Conservation (phyloP, 805 yeast species). For the Candida tallmaniae region DNA sequence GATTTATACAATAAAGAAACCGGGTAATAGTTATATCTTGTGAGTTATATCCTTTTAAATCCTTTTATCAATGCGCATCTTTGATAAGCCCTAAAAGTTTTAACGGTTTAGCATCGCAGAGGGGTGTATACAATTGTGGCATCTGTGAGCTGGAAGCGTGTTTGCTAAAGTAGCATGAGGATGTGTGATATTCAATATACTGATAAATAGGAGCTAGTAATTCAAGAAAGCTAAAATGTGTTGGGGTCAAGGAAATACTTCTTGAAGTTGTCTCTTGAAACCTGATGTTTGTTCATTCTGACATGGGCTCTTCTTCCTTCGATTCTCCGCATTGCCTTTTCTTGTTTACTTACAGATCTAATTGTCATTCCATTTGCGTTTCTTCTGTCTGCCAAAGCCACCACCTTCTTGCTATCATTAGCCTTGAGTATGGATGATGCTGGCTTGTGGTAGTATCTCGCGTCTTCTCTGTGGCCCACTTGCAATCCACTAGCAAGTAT, state of each 20-base stretch:
- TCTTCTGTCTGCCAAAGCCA: conserved; percentile 68
- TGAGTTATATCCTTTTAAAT: too few species aligned
- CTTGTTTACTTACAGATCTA: conserved; percentile 27
- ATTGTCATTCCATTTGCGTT: conserved; percentile 34
- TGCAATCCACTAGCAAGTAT: conserved; percentile 69
- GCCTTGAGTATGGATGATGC: conserved; percentile 13
- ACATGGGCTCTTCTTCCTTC: conserved; percentile 20
- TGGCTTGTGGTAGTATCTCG: conserved; percentile 68
- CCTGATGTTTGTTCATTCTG: conserved; percentile 22
- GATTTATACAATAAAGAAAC: too few species aligned
- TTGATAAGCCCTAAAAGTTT: too few species aligned
- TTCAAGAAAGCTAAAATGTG: too few species aligned
- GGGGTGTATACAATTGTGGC: too few species aligned
- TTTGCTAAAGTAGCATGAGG: too few species aligned
- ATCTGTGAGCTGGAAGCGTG: too few species aligned
- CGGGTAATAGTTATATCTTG: too few species aligned
- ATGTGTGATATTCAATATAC: too few species aligned
- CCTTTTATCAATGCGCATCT: too few species aligned
- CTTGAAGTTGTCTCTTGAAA: conserved; percentile 28
- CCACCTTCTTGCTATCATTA: conserved; percentile 66
- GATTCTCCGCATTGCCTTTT: conserved; percentile 22
- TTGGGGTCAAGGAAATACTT: conserved; percentile 18
- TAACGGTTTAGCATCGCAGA: too few species aligned
- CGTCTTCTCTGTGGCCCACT: conserved; percentile 77
- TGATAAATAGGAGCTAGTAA: too few species aligned